Evolutionary conservation across 2,329 filamentous ascomycete genomes (phyloP).

Genomic region (Emergomyces africanus): DNA sequence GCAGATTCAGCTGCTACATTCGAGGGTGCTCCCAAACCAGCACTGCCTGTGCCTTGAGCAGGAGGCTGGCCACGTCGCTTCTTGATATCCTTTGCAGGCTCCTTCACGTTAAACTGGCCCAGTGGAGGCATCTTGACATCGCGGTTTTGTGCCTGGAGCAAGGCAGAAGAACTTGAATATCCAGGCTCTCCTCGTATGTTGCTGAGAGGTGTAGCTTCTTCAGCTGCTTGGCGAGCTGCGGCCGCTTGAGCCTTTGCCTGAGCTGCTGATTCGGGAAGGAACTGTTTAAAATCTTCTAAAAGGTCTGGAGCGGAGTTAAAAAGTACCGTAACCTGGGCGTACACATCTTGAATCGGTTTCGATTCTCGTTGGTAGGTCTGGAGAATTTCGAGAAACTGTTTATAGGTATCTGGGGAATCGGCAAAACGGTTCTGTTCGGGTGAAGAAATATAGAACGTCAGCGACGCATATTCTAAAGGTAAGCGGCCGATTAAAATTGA

Average conservation of each 20-base stretch:
- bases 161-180: constrained; percentile 28
- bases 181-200: constrained; percentile 44
- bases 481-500: background rate
- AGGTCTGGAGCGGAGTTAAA: constrained; percentile 91
- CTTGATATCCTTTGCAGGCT: constrained; percentile 79
- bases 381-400: constrained; percentile 94
- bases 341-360: constrained; percentile 97
- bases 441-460: background rate
- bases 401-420: constrained; percentile 95
- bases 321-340: constrained; percentile 86
- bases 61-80: constrained; percentile 58
- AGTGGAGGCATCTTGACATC: constrained; percentile 71
- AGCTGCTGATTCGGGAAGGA: constrained; percentile 78
- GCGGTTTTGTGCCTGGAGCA: constrained; percentile 39
- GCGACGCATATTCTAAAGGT: background rate
- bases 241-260: constrained; percentile 50
- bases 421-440: constrained; percentile 75
- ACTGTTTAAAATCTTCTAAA: constrained; percentile 97
- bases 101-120: constrained; percentile 80
- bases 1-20: constrained; percentile 18
- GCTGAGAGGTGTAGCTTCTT: constrained; percentile 56
- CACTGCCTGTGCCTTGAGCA: constrained; percentile 21
- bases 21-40: constrained; percentile 23
- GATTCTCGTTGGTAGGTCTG: constrained; percentile 98
- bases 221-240: constrained; percentile 47